phyloP scores from a whole-genome alignment of 2,329 filamentous ascomycete species.

The Aspergillus sojae region DNA sequence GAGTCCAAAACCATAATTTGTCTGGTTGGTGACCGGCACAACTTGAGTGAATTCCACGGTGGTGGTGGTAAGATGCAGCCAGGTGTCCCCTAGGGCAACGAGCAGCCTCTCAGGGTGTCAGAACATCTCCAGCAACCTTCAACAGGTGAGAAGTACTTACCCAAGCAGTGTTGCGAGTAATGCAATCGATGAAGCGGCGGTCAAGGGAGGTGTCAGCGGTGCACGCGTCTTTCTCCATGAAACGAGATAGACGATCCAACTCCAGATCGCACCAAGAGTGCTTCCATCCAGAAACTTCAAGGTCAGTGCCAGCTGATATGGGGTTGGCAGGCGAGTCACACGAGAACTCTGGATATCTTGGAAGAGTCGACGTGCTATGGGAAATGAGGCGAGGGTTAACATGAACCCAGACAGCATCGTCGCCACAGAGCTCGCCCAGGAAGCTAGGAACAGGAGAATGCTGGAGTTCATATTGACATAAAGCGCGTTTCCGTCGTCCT shows the following conservation, averaged over 20 bases:
- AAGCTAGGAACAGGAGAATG: conserved; percentile 10
- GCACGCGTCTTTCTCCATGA: conserved; percentile 17
- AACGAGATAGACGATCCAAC: conserved; percentile 18
- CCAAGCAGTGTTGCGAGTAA: not conserved
- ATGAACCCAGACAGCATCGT: conserved; percentile 25
- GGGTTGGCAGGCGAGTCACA: conserved; percentile 17
- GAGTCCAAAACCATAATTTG: conserved; percentile 10
- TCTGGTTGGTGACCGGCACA: not conserved
- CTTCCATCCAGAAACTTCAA: conserved; percentile 21
- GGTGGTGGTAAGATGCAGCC: conserved; percentile 29
- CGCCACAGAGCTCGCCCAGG: conserved; percentile 22
- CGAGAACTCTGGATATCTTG: conserved; percentile 8
- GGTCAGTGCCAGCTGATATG: conserved; percentile 22
- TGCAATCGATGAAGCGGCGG: conserved; percentile 2
- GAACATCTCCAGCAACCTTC: not conserved
- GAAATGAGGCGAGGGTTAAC: conserved; percentile 28
- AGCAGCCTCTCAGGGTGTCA: conserved; percentile 12
- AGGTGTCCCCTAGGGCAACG: conserved; percentile 26
- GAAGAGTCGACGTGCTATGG: conserved; percentile 18
- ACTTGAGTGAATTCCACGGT: conserved; percentile 23
- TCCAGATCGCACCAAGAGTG: conserved; percentile 16
- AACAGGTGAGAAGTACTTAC: not conserved
- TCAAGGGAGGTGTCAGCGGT: conserved; percentile 11
- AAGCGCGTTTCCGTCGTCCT: not conserved
- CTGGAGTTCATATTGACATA: conserved; percentile 15